Evolutionary conservation across 2,329 filamentous ascomycete genomes (phyloP).

Genomic region (Daldinia eschscholtzii): DNA sequence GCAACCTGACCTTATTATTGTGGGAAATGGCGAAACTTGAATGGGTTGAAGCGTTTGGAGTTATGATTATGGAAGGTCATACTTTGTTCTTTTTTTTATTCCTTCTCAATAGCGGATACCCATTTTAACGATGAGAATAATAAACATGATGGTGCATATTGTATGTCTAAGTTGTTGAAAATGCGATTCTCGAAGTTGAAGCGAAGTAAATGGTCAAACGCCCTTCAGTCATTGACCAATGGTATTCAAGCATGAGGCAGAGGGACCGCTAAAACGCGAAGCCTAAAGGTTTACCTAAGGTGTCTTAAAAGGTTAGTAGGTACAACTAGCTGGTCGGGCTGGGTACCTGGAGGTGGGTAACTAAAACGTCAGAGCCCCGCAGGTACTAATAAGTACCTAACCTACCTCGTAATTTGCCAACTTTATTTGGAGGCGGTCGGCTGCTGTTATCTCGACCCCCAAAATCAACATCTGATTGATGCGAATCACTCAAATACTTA

Average conservation of each 20-base stretch:
- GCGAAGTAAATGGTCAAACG: neutral
- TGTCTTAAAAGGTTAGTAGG: too few species aligned
- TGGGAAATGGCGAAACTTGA: neutral
- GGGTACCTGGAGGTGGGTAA: neutral
- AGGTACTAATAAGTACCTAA: neutral
- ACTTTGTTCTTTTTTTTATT: neutral
- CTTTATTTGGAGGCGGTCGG: conserved; percentile 1
- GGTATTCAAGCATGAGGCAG: neutral
- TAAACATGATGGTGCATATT: neutral
- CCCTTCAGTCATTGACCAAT: too few species aligned
- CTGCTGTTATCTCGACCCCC: conserved; percentile 4
- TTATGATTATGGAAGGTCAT: conserved; percentile 14
- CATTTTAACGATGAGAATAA: conserved; percentile 30
- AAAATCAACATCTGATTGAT: neutral
- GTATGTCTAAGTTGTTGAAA: neutral
- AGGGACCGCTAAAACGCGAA: neutral
- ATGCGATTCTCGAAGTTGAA: neutral
- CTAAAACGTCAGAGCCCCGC: neutral
- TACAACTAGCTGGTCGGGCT: too few species aligned
- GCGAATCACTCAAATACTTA: neutral
- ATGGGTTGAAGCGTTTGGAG: conserved; percentile 21
- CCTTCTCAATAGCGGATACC: conserved; percentile 29
- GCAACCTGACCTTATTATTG: conserved; percentile 25
- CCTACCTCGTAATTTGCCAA: neutral
- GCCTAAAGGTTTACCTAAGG: neutral